phyloP scores from a whole-genome alignment of 1,284 basidiomycete genomes.

The Amylostereum chailletii region DNA sequence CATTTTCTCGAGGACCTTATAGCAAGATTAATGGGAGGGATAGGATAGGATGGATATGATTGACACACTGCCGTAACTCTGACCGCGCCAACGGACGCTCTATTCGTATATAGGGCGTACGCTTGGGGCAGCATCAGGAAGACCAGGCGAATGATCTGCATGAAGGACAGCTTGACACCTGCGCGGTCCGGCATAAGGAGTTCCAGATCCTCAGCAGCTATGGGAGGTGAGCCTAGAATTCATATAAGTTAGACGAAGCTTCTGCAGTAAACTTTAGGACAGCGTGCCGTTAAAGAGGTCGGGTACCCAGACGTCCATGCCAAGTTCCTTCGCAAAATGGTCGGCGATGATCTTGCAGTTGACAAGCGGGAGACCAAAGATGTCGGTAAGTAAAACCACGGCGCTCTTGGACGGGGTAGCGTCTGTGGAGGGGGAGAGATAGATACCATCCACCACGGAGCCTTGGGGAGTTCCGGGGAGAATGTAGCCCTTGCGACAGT shows the following conservation, averaged over 20 bases:
- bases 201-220: slow-evolving; percentile 26
- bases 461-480: slow-evolving; percentile 36
- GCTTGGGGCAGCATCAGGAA: slow-evolving; percentile 22
- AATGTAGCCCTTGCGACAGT: slow-evolving; percentile 29
- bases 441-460: slow-evolving; percentile 28
- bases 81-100: slow-evolving; percentile 31
- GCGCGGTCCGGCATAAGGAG: slow-evolving; percentile 30
- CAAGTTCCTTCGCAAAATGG: slow-evolving; percentile 38
- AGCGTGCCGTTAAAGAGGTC: slow-evolving; percentile 33
- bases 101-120: slow-evolving; percentile 25
- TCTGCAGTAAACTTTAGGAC: not conserved
- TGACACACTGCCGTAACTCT: slow-evolving; percentile 23
- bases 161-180: slow-evolving; percentile 27
- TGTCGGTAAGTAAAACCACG: slow-evolving; percentile 51
- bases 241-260: not conserved
- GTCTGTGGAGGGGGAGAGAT: slow-evolving; percentile 26
- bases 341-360: slow-evolving; percentile 64
- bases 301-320: slow-evolving; percentile 57
- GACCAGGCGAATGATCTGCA: slow-evolving; percentile 24
- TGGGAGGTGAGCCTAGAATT: slow-evolving; percentile 29
- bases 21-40: not conserved
- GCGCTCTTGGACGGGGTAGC: slow-evolving; percentile 22
- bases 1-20: slow-evolving; percentile 40
- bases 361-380: slow-evolving; percentile 44
- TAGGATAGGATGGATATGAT: not conserved